Percentiles rank a stretch among this genome's conserved stretches.
phyloP scores from a whole-genome alignment of 2,329 filamentous ascomycete genomes.

The Metarhizium guizhouense region DNA sequence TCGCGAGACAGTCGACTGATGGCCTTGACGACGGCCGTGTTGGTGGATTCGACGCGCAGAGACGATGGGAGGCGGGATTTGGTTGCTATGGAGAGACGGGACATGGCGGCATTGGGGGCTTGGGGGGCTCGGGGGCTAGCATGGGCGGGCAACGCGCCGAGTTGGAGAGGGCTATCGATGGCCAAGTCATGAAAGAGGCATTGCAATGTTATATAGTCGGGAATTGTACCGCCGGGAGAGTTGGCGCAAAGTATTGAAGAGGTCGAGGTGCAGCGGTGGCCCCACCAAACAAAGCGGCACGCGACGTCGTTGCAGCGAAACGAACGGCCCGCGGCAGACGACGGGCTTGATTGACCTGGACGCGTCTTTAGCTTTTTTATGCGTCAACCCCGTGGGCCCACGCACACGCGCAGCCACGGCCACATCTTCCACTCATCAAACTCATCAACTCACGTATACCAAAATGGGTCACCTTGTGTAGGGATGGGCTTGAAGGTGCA shows the following conservation, averaged over 20 bases:
- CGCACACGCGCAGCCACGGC: too few relatives aligned
- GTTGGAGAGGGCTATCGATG: not conserved
- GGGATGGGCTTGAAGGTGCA: too few relatives aligned
- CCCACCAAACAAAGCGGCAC: not conserved
- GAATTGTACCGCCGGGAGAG: not conserved
- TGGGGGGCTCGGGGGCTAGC: not conserved
- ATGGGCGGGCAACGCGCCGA: not conserved
- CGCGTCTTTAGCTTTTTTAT: not conserved
- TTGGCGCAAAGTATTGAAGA: not conserved
- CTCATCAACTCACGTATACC: too few relatives aligned
- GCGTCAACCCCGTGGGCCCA: too few relatives aligned
- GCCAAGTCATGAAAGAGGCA: not conserved
- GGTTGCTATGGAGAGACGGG: slow-evolving; percentile 58
- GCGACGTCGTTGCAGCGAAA: not conserved
- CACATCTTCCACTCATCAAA: too few relatives aligned
- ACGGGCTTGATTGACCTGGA: not conserved
- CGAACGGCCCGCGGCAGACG: too few relatives aligned
- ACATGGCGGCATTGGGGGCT: slow-evolving; percentile 26
- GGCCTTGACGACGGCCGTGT: slow-evolving; percentile 54
- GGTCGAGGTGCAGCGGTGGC: not conserved
- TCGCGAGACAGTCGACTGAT: slow-evolving; percentile 63
- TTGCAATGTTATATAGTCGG: not conserved
- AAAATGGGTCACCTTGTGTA: too few relatives aligned
- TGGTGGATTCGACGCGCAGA: slow-evolving; percentile 57
- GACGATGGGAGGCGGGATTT: slow-evolving; percentile 62